Evolutionary conservation across 2,329 filamentous ascomycete species (phyloP).

Genomic region (Nothophaeocryptopus gaeumannii): DNA sequence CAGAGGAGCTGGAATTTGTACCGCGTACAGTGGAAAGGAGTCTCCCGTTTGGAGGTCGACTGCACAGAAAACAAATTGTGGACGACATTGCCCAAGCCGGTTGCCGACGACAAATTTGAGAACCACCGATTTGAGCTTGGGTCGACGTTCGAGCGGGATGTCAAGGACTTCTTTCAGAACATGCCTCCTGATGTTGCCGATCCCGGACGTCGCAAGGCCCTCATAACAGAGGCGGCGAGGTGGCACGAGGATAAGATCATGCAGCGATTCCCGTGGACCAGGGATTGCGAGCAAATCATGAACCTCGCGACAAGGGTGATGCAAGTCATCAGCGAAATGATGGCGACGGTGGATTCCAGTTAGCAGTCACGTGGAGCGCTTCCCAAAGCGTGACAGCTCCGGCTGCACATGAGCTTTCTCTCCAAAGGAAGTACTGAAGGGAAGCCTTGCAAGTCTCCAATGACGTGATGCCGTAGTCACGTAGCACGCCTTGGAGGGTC

Average conservation of each 20-base stretch:
- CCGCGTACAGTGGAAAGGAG: slow-evolving; percentile 3
- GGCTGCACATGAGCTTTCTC: slow-evolving; percentile 8
- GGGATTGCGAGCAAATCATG: slow-evolving; percentile 1
- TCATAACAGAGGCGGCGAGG: slow-evolving; percentile 6
- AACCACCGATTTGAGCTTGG: background rate
- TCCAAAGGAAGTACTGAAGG: slow-evolving; percentile 12
- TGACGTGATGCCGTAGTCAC: background rate
- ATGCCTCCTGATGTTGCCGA: slow-evolving; percentile 1
- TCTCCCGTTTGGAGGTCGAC: background rate
- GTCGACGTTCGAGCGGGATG: slow-evolving; percentile 2
- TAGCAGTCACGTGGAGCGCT: too few relatives aligned
- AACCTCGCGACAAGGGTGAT: slow-evolving; percentile 4
- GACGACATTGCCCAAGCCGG: background rate
- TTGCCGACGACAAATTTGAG: background rate
- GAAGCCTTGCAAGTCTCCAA: background rate
- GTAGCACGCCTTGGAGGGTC: background rate
- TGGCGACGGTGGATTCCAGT: background rate
- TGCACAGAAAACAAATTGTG: background rate
- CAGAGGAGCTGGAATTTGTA: slow-evolving; percentile 3
- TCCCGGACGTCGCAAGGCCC: background rate
- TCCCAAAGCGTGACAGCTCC: slow-evolving; percentile 11
- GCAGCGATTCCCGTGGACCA: slow-evolving; percentile 1
- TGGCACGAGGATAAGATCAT: slow-evolving; percentile 5
- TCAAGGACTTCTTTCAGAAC: slow-evolving; percentile 6
- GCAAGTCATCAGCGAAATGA: slow-evolving; percentile 7